Percentiles rank a stretch among this genome's conserved stretches.
phyloP scores from a whole-genome alignment of 495 filamentous ascomycete species.

The Cercophora samala region DNA sequence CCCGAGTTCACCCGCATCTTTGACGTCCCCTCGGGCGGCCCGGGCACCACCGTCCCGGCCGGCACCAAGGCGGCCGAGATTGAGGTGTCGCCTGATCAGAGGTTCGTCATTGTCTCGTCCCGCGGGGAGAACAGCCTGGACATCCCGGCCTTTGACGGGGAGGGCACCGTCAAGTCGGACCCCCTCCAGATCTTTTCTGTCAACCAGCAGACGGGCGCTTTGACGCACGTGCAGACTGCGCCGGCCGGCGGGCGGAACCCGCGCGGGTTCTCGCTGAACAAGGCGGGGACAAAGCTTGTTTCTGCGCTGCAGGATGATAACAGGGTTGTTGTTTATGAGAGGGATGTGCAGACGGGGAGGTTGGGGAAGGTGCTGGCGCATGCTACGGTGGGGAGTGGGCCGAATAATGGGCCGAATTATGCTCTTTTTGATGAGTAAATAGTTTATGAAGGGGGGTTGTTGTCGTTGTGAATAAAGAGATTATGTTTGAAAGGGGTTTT shows the following conservation, averaged over 20 bases:
- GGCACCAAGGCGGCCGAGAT: conserved; percentile 57
- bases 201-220: conserved; percentile 45
- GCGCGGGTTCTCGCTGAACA: conserved; percentile 62
- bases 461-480: not conserved
- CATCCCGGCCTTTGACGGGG: conserved; percentile 44
- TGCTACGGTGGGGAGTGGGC: conserved; percentile 28
- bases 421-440: conserved; percentile 25
- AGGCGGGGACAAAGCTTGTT: conserved; percentile 55
- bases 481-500: not conserved
- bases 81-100: conserved; percentile 54
- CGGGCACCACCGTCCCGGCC: conserved; percentile 30
- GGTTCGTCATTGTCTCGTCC: conserved; percentile 60
- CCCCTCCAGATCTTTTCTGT: conserved; percentile 46
- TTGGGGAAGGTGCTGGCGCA: conserved; percentile 51
- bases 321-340: conserved; percentile 56
- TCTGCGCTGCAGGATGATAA: conserved; percentile 60
- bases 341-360: conserved; percentile 53
- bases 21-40: conserved; percentile 44
- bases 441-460: not conserved
- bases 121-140: conserved; percentile 55
- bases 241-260: conserved; percentile 58
- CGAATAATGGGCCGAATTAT: conserved; percentile 26
- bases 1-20: conserved; percentile 42
- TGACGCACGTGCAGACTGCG: conserved; percentile 47
- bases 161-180: conserved; percentile 40